phyloP scores from a whole-genome alignment of 2,329 filamentous ascomycete species.

The Escovopsis sp. region DNA sequence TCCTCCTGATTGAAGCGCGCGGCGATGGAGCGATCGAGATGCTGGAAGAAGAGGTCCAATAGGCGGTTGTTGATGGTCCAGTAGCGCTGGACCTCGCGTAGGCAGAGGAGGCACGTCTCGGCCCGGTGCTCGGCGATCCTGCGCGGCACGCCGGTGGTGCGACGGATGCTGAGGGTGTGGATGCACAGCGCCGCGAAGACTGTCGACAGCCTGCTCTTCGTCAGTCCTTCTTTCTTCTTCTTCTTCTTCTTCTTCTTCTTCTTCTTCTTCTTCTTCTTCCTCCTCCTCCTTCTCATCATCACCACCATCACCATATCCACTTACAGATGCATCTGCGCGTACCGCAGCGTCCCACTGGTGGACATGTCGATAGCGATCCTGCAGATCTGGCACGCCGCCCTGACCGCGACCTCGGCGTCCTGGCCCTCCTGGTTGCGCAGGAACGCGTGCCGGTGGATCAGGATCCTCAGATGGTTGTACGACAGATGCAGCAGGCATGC shows the following conservation, averaged over 20 bases:
- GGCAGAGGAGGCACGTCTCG: constrained; percentile 22
- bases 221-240: neutral
- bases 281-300: neutral
- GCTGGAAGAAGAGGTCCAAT: constrained; percentile 23
- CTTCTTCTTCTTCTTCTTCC: neutral
- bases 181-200: constrained; percentile 24
- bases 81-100: constrained; percentile 25
- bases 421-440: constrained; percentile 13
- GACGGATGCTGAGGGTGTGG: constrained; percentile 21
- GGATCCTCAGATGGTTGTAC: constrained; percentile 22
- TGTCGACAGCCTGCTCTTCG: constrained; percentile 17
- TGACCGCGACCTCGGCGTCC: constrained; percentile 16
- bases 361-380: constrained; percentile 25
- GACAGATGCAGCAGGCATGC: constrained; percentile 22
- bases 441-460: constrained; percentile 22
- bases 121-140: constrained; percentile 23
- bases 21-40: constrained; percentile 23
- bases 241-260: neutral
- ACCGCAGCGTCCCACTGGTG: constrained; percentile 18
- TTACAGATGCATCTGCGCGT: constrained; percentile 24
- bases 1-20: constrained; percentile 13
- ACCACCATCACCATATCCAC: constrained; percentile 1
- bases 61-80: constrained; percentile 26
- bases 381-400: constrained; percentile 21
- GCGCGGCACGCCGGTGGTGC: constrained; percentile 17